Conservation (phyloP, 345 rosid species). For the Murraya paniculata region DNA sequence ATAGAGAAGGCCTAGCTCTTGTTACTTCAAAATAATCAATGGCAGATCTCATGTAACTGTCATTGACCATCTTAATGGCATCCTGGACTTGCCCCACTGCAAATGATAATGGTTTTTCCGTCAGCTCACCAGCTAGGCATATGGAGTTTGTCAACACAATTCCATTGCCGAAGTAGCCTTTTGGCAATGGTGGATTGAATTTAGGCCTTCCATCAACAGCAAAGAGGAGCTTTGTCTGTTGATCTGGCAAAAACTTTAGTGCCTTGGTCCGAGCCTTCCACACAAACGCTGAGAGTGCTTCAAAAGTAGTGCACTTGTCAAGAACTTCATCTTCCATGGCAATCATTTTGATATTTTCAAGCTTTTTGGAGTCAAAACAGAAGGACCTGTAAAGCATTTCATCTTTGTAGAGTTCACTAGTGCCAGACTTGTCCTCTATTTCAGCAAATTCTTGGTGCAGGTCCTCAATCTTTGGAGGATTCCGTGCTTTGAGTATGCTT, state of each 20-base stretch:
- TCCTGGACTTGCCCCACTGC: constrained; percentile 63
- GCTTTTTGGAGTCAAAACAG: constrained; percentile 67
- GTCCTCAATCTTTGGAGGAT: constrained; percentile 50
- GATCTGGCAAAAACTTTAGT: constrained; percentile 54
- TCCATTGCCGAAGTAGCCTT: constrained; percentile 89
- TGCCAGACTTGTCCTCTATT: constrained; percentile 52
- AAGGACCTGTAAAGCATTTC: constrained; percentile 62
- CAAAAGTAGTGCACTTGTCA: constrained; percentile 62
- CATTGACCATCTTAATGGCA: constrained; percentile 72
- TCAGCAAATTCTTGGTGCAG: constrained; percentile 69
- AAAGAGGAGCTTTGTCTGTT: constrained; percentile 75
- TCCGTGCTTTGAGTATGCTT: constrained; percentile 50
- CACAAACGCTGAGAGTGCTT: constrained; percentile 78
- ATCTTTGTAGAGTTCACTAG: constrained; percentile 45
- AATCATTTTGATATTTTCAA: constrained; percentile 53
- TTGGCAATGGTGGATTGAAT: constrained; percentile 72
- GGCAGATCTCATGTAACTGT: constrained; percentile 90
- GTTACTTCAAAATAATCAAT: constrained; percentile 88
- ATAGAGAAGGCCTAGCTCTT: constrained; percentile 77
- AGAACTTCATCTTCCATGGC: constrained; percentile 55
- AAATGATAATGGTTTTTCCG: constrained; percentile 53
- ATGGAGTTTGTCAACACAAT: constrained; percentile 71
- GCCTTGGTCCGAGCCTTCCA: constrained; percentile 87
- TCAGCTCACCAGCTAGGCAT: constrained; percentile 64
- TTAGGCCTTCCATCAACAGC: constrained; percentile 89